These are phyloP conservation scores for Amanita subjunquillea DNA, from an alignment of 768 basidiomycete genomes.

Conservation along the genomic window DNA sequence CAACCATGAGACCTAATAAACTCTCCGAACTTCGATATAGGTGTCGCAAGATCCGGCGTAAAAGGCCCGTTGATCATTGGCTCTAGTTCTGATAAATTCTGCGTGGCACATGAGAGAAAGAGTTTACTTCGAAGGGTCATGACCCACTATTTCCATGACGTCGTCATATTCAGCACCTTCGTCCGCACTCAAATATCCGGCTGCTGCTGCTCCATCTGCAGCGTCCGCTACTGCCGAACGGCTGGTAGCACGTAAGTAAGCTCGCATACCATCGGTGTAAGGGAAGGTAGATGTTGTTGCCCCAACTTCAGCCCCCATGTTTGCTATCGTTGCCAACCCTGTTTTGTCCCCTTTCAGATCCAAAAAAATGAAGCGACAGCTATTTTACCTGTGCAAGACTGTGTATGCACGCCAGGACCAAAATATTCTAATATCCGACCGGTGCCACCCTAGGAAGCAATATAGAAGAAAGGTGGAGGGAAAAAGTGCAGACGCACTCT, in stretches of 20 bases:
- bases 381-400: constrained; percentile 80
- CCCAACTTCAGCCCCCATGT: constrained; percentile 99
- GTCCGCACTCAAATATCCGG: constrained; percentile 77
- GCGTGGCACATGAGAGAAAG: constrained; percentile 6
- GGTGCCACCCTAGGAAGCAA: constrained; percentile 69
- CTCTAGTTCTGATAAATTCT: constrained; percentile 86
- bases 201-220: constrained; percentile 72
- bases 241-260: constrained; percentile 85
- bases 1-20: constrained; percentile 82
- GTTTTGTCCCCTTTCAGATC: not conserved
- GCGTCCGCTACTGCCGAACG: constrained; percentile 77
- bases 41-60: constrained; percentile 93
- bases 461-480: not conserved
- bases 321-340: constrained; percentile 92
- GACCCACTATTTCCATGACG: constrained; percentile 75
- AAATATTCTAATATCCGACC: constrained; percentile 96
- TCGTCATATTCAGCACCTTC: constrained; percentile 90
- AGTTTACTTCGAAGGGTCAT: constrained; percentile 14
- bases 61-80: constrained; percentile 95
- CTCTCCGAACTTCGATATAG: constrained; percentile 76
- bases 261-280: constrained; percentile 82
- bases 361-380: not conserved
- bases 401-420: constrained; percentile 79
- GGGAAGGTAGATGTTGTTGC: constrained; percentile 99
- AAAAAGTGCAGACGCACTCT: constrained; percentile 40